phyloP scores from a whole-genome alignment of 2,329 filamentous ascomycete genomes.

The Cyclaneusma minus region DNA sequence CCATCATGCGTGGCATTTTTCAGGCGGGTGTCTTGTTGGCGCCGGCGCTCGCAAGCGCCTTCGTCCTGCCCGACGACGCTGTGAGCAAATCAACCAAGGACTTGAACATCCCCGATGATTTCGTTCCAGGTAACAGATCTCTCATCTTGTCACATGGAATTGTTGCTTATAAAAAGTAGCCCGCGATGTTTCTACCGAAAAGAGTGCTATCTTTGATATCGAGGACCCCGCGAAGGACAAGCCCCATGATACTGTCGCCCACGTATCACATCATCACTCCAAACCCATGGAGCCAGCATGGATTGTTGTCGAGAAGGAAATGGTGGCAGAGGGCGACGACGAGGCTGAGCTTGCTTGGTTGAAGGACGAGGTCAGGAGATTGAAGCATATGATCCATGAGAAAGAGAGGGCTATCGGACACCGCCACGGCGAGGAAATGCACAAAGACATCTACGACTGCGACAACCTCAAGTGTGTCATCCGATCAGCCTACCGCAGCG shows the following conservation, averaged over 20 bases:
- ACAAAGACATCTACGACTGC: slow-evolving; percentile 20
- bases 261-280: slow-evolving; percentile 6
- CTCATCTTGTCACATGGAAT: slow-evolving; percentile 7
- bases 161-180: slow-evolving; percentile 7
- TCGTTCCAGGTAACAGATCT: slow-evolving; percentile 4
- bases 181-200: neutral
- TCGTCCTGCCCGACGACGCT: slow-evolving; percentile 9
- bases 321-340: too few relatives aligned
- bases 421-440: slow-evolving; percentile 21
- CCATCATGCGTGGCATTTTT: slow-evolving; percentile 17
- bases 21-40: slow-evolving; percentile 15
- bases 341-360: slow-evolving; percentile 29
- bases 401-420: slow-evolving; percentile 21
- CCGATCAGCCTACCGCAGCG: slow-evolving; percentile 21
- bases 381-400: slow-evolving; percentile 25
- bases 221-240: neutral
- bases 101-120: slow-evolving; percentile 2
- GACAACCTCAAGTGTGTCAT: slow-evolving; percentile 28
- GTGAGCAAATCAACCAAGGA: slow-evolving; percentile 2
- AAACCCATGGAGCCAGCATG: slow-evolving; percentile 16
- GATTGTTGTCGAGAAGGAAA: too few relatives aligned
- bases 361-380: slow-evolving; percentile 23
- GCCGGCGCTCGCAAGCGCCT: slow-evolving; percentile 12
- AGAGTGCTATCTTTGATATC: neutral
- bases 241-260: neutral